Conservation (phyloP, 441 rosid species). For the Corymbia calophylla region DNA sequence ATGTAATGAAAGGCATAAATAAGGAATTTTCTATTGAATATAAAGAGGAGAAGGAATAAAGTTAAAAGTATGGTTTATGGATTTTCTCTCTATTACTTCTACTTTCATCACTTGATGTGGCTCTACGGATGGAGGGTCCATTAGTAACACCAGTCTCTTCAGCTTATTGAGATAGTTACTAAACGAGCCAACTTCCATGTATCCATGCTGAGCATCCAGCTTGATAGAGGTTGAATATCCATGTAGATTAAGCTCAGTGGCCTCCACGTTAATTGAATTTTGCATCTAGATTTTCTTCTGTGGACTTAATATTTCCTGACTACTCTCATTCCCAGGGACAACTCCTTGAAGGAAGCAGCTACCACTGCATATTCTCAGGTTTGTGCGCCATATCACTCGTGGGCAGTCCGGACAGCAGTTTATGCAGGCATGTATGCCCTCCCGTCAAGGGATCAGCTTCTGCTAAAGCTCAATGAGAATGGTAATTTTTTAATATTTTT, state of each 20-base stretch:
- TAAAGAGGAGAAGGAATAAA: not conserved
- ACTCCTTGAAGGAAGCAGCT: slow-evolving; percentile 77
- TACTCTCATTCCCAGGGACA: slow-evolving; percentile 23
- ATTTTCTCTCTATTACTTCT: not conserved
- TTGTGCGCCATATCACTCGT: slow-evolving; percentile 82
- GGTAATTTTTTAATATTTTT: slow-evolving; percentile 20
- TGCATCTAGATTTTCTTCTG: not conserved
- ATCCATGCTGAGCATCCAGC: not conserved
- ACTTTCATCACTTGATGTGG: not conserved
- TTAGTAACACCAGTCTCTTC: not conserved
- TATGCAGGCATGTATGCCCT: slow-evolving; percentile 94
- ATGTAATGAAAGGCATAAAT: not conserved
- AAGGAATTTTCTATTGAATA: not conserved
- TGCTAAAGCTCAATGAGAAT: slow-evolving; percentile 70
- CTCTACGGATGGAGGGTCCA: not conserved
- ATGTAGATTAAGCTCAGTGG: not conserved
- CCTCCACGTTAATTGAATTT: not conserved
- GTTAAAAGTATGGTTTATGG: not conserved
- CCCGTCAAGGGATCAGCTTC: slow-evolving; percentile 73
- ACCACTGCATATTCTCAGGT: slow-evolving; percentile 80
- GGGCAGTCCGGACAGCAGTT: slow-evolving; percentile 87
- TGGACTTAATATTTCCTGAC: not conserved
- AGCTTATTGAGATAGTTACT: not conserved
- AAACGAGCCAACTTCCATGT: not conserved
- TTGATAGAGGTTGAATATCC: not conserved